phyloP scores from a whole-genome alignment of 306 rosid species.

The Gastrolobium villosum region DNA sequence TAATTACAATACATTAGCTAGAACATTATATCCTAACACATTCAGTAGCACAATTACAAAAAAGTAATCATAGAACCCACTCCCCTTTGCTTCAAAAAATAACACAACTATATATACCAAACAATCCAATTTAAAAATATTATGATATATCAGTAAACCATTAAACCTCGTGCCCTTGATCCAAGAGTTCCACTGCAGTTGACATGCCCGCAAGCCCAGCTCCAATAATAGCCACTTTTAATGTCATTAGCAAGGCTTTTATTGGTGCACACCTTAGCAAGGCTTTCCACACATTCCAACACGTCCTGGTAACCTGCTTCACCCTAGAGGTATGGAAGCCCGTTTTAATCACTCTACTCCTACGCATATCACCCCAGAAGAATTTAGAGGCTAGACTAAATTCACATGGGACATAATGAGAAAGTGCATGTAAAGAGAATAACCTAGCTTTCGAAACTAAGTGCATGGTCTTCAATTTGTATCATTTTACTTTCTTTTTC shows the following conservation, averaged over 20 bases:
- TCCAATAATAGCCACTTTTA: constrained; percentile 96
- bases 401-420: too few relatives aligned
- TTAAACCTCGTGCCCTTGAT: constrained; percentile 96
- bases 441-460: too few relatives aligned
- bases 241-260: too few relatives aligned
- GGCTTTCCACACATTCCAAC: constrained; percentile 68
- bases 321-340: constrained; percentile 68
- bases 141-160: neutral
- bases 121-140: constrained; percentile 38
- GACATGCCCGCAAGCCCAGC: constrained; percentile 99
- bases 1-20: constrained; percentile 29
- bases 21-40: neutral
- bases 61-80: neutral
- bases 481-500: too few relatives aligned
- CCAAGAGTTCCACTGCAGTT: constrained; percentile 97
- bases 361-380: too few relatives aligned
- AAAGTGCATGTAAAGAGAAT: too few relatives aligned
- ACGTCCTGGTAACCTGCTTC: constrained; percentile 87
- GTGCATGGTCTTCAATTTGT: too few relatives aligned
- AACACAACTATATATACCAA: neutral
- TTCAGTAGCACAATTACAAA: constrained; percentile 21
- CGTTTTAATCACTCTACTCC: too few relatives aligned
- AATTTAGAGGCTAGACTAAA: too few relatives aligned
- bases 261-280: constrained; percentile 76
- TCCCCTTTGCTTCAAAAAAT: constrained; percentile 15